A percentile compares a stretch with the other conserved stretches of the same genome.
These are phyloP conservation scores for Aspergillus campestris DNA, from an alignment of 495 filamentous ascomycete species.

Conservation along the genomic window DNA sequence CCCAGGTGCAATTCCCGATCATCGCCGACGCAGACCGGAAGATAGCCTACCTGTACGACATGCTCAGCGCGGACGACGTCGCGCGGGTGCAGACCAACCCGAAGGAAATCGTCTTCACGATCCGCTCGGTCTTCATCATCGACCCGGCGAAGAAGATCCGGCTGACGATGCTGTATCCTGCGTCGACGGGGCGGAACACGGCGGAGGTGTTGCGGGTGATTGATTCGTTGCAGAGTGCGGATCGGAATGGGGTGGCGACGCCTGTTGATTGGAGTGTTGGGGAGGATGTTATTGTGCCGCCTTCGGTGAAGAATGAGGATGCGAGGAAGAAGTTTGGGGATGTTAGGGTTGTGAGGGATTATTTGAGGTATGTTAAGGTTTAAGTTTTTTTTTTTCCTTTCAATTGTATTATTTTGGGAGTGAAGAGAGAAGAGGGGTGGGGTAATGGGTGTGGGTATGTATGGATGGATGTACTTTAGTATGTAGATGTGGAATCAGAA, in stretches of 20 bases:
- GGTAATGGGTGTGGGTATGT: no score
- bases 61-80: conserved; percentile 52
- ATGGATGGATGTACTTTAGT: no score
- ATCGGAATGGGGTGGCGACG: conserved; percentile 54
- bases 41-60: conserved; percentile 58
- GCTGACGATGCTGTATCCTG: conserved; percentile 60
- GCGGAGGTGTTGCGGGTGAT: conserved; percentile 58
- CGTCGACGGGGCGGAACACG: conserved; percentile 56
- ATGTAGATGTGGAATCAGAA: no score
- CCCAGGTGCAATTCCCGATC: conserved; percentile 55
- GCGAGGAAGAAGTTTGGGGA: conserved; percentile 61
- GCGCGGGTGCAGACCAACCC: conserved; percentile 39
- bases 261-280: conserved; percentile 58
- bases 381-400: no score
- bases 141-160: conserved; percentile 63
- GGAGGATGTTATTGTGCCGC: conserved; percentile 62
- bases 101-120: conserved; percentile 57
- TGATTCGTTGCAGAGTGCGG: conserved; percentile 55
- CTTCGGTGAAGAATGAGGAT: conserved; percentile 51
- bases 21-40: conserved; percentile 60
- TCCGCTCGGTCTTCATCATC: conserved; percentile 62
- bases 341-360: conserved; percentile 29
- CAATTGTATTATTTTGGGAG: no score
- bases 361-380: no score
- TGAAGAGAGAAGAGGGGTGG: no score